phyloP scores from a whole-genome alignment of 2,329 filamentous ascomycete species.

The Graphiopsis chlorocephala region DNA sequence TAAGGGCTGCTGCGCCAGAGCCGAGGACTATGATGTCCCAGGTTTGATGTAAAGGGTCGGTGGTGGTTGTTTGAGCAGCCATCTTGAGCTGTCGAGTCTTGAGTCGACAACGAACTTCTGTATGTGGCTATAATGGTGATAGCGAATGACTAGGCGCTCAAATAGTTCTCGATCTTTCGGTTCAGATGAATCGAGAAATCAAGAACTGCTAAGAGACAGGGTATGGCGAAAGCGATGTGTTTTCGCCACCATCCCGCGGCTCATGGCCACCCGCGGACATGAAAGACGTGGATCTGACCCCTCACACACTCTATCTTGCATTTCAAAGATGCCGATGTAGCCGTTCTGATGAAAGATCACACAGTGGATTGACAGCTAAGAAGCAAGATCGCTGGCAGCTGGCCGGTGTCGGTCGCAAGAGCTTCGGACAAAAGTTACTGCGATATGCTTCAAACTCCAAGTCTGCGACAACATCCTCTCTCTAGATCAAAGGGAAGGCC shows the following conservation, averaged over 20 bases:
- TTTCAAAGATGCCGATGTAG: not conserved
- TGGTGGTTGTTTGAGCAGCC: not conserved
- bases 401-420: not conserved
- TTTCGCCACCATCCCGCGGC: not conserved
- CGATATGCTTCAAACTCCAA: not conserved
- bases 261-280: not conserved
- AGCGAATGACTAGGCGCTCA: not conserved
- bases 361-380: not conserved
- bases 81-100: not conserved
- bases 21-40: constrained; percentile 56
- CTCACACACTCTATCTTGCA: not conserved
- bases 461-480: not conserved
- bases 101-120: too few relatives aligned
- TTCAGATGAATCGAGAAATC: not conserved
- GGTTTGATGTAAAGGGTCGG: constrained; percentile 6
- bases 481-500: not conserved
- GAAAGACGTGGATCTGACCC: not conserved
- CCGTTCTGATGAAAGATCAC: not conserved
- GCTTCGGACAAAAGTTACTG: not conserved
- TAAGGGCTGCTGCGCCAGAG: constrained; percentile 64
- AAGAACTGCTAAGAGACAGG: not conserved
- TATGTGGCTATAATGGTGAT: not conserved
- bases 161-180: not conserved
- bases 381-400: not conserved
- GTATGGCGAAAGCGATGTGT: not conserved